These are phyloP conservation scores for Comarum palustre DNA, from an alignment of 306 rosid genomes.

Conservation along the genomic window DNA sequence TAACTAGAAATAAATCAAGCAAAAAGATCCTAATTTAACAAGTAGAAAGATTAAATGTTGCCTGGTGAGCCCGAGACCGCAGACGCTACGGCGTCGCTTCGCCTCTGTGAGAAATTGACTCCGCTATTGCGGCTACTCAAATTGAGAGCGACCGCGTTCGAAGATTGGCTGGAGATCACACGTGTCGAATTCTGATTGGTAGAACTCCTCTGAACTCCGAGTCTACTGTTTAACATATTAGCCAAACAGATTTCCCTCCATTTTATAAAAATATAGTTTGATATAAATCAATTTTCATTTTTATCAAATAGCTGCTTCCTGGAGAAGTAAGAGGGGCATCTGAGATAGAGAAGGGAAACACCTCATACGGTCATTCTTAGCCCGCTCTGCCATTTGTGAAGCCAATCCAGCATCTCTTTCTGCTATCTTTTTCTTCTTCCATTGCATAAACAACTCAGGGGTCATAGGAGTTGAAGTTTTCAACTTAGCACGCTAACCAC, in stretches of 20 bases:
- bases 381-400: slow-evolving; percentile 81
- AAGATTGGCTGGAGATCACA: slow-evolving; percentile 8
- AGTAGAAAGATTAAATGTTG: slow-evolving; percentile 4
- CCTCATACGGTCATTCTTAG: slow-evolving; percentile 95
- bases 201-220: background rate
- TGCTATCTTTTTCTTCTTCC: slow-evolving; percentile 80
- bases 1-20: background rate
- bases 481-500: slow-evolving; percentile 66
- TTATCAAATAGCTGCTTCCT: background rate
- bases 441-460: slow-evolving; percentile 68
- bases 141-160: slow-evolving; percentile 8
- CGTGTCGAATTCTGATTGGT: slow-evolving; percentile 8
- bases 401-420: slow-evolving; percentile 89
- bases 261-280: background rate
- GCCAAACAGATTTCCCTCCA: background rate
- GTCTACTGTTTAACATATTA: background rate
- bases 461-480: slow-evolving; percentile 73
- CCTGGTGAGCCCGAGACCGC: slow-evolving; percentile 67
- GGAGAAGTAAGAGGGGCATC: background rate
- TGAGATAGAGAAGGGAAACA: slow-evolving; percentile 15
- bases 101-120: slow-evolving; percentile 35
- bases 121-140: slow-evolving; percentile 16
- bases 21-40: background rate
- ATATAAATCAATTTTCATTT: background rate
- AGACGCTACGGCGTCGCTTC: slow-evolving; percentile 29